A percentile compares a stretch with the other conserved stretches of the same genome.
These are phyloP conservation scores for Trametes hirsuta DNA, from an alignment of 1,284 basidiomycete genomes.

Conservation along the genomic window DNA sequence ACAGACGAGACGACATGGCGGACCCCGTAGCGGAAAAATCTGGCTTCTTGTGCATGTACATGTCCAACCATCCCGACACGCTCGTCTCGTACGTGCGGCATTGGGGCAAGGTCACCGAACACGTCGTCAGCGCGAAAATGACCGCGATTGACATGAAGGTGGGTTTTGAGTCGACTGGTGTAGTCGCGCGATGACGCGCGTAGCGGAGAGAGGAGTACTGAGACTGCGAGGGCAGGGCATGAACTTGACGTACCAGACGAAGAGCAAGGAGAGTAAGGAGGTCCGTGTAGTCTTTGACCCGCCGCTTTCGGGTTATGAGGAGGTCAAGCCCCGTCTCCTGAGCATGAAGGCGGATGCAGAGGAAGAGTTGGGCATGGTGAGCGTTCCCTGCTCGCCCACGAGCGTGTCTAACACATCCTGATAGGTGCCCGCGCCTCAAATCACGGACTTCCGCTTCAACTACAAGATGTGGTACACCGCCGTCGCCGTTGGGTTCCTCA, in stretches of 20 bases:
- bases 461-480: constrained; percentile 24
- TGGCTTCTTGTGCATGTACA: constrained; percentile 78
- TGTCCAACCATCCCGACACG: constrained; percentile 80
- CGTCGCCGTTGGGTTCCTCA: constrained; percentile 36
- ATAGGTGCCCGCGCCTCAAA: constrained; percentile 65
- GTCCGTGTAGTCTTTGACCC: constrained; percentile 67
- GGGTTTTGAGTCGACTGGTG: constrained; percentile 4
- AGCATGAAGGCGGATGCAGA: constrained; percentile 76
- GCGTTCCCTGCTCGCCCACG: constrained; percentile 20
- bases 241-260: constrained; percentile 64
- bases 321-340: constrained; percentile 77
- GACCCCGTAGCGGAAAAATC: constrained; percentile 78
- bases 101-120: constrained; percentile 65
- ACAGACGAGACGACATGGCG: constrained; percentile 34
- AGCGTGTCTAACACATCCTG: not conserved
- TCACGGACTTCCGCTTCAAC: constrained; percentile 58
- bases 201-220: not conserved
- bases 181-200: not conserved
- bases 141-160: constrained; percentile 67
- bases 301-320: constrained; percentile 71
- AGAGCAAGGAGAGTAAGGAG: constrained; percentile 43
- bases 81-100: constrained; percentile 78
- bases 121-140: constrained; percentile 64
- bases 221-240: constrained; percentile 54
- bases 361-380: constrained; percentile 74